These are phyloP conservation scores for Venturiaceae sp. DNA, from an alignment of 2,329 filamentous ascomycete genomes.

Conservation along the genomic window DNA sequence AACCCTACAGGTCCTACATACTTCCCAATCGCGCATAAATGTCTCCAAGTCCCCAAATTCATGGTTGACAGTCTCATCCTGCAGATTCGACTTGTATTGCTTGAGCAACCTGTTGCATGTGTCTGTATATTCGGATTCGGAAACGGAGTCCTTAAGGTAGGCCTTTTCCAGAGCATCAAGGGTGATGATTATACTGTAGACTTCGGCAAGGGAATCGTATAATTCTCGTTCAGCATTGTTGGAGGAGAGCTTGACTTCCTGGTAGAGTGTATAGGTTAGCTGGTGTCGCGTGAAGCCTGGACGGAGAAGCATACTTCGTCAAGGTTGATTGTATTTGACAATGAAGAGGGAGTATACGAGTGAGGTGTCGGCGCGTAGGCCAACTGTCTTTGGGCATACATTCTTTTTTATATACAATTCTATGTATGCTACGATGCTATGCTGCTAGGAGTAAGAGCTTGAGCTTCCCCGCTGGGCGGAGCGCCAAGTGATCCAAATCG, in stretches of 20 bases:
- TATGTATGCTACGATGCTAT: background rate
- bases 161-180: constrained; percentile 93
- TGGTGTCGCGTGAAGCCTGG: background rate
- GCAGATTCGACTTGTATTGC: constrained; percentile 91
- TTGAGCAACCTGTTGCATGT: constrained; percentile 89
- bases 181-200: constrained; percentile 95
- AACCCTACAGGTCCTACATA: constrained; percentile 28
- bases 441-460: background rate
- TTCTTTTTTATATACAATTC: constrained; percentile 11
- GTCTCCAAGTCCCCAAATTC: constrained; percentile 82
- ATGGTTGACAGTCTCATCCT: constrained; percentile 80
- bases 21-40: constrained; percentile 88
- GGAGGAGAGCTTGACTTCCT: constrained; percentile 90
- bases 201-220: constrained; percentile 90
- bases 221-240: constrained; percentile 84
- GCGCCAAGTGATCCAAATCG: no score
- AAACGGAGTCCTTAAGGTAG: constrained; percentile 89
- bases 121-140: constrained; percentile 88
- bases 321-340: constrained; percentile 84
- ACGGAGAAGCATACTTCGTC: constrained; percentile 56
- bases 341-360: constrained; percentile 75
- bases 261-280: constrained; percentile 3
- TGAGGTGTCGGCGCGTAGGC: constrained; percentile 84
- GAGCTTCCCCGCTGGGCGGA: no score
- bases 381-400: constrained; percentile 47